Percentiles rank a stretch among this genome's conserved stretches.
phyloP scores from a whole-genome alignment of 176 grass and related monocot species.

The Aegilops umbellulata region DNA sequence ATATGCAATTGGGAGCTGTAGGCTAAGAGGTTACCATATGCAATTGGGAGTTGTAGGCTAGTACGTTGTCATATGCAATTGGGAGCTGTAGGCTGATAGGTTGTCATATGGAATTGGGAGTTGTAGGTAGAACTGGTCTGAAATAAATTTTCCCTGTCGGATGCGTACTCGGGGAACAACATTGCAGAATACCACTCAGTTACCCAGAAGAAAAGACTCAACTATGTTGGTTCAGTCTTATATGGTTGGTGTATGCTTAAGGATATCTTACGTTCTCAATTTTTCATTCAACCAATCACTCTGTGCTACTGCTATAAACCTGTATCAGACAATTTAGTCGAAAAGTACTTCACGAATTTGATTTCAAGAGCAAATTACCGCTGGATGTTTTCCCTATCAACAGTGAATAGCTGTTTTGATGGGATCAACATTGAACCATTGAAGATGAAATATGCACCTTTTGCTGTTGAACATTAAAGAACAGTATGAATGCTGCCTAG shows the following conservation, averaged over 20 bases:
- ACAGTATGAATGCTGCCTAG: not conserved
- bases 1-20: not conserved
- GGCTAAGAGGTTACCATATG: not conserved
- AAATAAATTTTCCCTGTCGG: not conserved
- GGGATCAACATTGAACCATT: not conserved
- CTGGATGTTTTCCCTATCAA: not conserved
- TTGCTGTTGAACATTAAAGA: not conserved
- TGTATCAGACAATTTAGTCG: not conserved
- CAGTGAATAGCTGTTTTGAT: not conserved
- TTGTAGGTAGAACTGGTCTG: not conserved
- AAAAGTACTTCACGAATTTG: not conserved
- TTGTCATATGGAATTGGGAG: not conserved
- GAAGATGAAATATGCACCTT: not conserved
- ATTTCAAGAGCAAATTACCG: not conserved
- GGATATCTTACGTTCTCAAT: not conserved
- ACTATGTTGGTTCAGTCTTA: conserved; percentile 7
- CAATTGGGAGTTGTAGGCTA: not conserved
- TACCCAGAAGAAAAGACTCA: not conserved
- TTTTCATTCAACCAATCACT: not conserved
- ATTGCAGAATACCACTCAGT: not conserved
- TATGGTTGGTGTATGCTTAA: conserved; percentile 12
- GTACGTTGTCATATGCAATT: not conserved
- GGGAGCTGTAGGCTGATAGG: not conserved
- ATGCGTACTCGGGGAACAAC: not conserved
- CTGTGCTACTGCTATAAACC: not conserved